A percentile compares a stretch with the other conserved stretches of the same genome.
Conservation (phyloP, 108 stramenopile genomes). For the Schizochytrium sp. region DNA sequence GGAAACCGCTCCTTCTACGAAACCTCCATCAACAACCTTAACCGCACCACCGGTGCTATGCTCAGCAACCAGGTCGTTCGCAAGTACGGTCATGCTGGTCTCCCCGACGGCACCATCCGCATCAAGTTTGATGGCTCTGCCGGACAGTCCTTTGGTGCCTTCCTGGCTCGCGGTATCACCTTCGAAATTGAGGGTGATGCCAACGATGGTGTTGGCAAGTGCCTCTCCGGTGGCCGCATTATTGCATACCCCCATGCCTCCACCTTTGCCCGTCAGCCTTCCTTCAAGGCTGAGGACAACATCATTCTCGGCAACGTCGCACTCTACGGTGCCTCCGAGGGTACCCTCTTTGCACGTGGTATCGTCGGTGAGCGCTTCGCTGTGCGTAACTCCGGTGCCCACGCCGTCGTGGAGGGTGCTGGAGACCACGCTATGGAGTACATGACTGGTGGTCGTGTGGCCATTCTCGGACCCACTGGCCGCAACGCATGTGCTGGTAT, state of each 20-base stretch:
- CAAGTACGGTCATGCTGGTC: constrained; percentile 87
- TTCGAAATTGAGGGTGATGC: constrained; percentile 93
- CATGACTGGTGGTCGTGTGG: constrained; percentile 96
- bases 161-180: constrained; percentile 92
- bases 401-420: constrained; percentile 95
- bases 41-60: constrained; percentile 95
- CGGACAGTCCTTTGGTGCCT: constrained; percentile 94
- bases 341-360: constrained; percentile 95
- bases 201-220: constrained; percentile 97
- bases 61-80: constrained; percentile 91
- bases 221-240: constrained; percentile 95
- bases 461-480: constrained; percentile 92
- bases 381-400: constrained; percentile 95
- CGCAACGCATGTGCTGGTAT: constrained; percentile 99
- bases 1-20: constrained; percentile 79
- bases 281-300: constrained; percentile 89
- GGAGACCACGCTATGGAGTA: constrained; percentile 99
- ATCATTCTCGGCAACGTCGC: constrained; percentile 95
- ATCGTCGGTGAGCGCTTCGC: constrained; percentile 97
- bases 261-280: constrained; percentile 68
- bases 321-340: constrained; percentile 92
- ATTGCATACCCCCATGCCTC: constrained; percentile 83
- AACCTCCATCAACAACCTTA: constrained; percentile 84
- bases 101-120: constrained; percentile 93
- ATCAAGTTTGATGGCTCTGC: constrained; percentile 91